These are phyloP conservation scores for Curvularia spicifera DNA, from an alignment of 2,329 filamentous ascomycete species.

Conservation along the genomic window DNA sequence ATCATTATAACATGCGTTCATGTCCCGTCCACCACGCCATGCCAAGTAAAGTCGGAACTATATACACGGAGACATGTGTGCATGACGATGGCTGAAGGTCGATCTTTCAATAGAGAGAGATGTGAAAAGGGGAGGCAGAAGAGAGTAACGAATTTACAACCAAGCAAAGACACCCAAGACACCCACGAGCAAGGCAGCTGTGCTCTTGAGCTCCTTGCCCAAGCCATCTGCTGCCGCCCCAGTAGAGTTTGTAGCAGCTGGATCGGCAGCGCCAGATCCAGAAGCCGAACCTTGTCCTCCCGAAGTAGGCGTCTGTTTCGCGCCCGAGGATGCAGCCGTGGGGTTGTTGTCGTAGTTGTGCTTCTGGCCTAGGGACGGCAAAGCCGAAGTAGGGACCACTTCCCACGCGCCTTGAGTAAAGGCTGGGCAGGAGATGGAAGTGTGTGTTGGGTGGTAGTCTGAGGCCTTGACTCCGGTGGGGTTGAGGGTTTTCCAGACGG, in stretches of 20 bases:
- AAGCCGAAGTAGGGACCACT: constrained; percentile 70
- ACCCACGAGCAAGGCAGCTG: constrained; percentile 26
- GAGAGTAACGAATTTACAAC: constrained; percentile 12
- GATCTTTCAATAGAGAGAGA: neutral
- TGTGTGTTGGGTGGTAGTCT: constrained; percentile 68
- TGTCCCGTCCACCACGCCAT: neutral
- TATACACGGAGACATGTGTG: constrained; percentile 6
- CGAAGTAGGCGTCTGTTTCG: constrained; percentile 7
- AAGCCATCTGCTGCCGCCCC: constrained; percentile 31
- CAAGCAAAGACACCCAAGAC: constrained; percentile 35
- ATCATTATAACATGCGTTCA: neutral
- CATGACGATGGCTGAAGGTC: neutral
- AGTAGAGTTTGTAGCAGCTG: constrained; percentile 14
- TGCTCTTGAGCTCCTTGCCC: constrained; percentile 30
- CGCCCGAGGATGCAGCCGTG: constrained; percentile 9
- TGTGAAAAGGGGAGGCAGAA: no score
- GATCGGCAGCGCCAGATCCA: constrained; percentile 8
- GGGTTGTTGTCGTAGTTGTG: constrained; percentile 25
- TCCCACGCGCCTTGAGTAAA: constrained; percentile 74
- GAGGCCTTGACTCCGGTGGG: constrained; percentile 72
- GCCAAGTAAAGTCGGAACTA: neutral
- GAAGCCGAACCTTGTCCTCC: neutral
- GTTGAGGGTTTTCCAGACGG: constrained; percentile 74
- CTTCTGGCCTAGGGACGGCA: constrained; percentile 69
- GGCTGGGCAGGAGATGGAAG: constrained; percentile 72